A percentile compares a stretch with the other conserved stretches of the same genome.
Conservation (phyloP, 352 stramenopile species). For the Phytophthora syringae region DNA sequence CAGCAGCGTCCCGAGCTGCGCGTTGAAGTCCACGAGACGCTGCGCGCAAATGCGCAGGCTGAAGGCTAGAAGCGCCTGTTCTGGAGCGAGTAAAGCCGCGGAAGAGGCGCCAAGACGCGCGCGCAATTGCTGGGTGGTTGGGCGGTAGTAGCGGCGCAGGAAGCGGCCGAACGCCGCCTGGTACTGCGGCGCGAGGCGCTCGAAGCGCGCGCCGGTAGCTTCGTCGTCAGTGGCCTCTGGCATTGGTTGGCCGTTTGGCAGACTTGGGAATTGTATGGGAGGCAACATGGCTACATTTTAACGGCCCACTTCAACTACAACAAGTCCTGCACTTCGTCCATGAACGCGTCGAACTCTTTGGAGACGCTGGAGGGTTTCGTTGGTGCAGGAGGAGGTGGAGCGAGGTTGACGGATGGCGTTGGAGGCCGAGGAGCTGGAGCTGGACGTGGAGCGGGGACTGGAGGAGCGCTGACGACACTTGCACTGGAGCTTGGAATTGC, state of each 20-base stretch:
- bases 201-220: conserved; percentile 37
- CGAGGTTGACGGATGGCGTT: conserved; percentile 3
- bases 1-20: conserved; percentile 83
- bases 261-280: conserved; percentile 19
- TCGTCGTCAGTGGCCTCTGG: conserved; percentile 21
- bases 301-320: conserved; percentile 25
- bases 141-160: conserved; percentile 33
- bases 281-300: conserved; percentile 20
- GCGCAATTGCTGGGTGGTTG: conserved; percentile 23
- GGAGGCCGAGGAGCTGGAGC: conserved; percentile 22
- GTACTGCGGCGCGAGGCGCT: conserved; percentile 40
- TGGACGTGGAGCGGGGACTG: conserved; percentile 22
- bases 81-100: not conserved
- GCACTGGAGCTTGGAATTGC: not conserved
- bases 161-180: conserved; percentile 40
- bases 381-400: conserved; percentile 4
- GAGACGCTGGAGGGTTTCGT: conserved; percentile 31
- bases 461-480: conserved; percentile 2
- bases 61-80: conserved; percentile 40
- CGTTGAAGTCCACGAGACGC: conserved; percentile 81
- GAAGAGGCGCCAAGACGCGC: conserved; percentile 1
- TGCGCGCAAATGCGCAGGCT: conserved; percentile 75
- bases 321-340: conserved; percentile 68
- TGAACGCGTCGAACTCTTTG: conserved; percentile 74
- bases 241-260: not conserved